phyloP scores from a whole-genome alignment of 352 stramenopile genomes.

The Aphanomyces euteiches region DNA sequence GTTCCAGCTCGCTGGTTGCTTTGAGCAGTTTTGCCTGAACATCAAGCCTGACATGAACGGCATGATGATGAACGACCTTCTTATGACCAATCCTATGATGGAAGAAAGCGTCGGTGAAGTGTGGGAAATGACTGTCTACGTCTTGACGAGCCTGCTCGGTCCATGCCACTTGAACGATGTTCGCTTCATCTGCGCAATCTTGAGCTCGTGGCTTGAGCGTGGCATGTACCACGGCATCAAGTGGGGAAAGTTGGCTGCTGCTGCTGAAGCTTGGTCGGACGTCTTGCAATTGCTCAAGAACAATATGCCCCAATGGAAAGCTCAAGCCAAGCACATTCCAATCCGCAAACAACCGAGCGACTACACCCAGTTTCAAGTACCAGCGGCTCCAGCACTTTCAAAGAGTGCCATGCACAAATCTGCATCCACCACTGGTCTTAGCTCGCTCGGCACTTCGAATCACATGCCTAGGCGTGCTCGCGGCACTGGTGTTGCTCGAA shows the following conservation, averaged over 20 bases:
- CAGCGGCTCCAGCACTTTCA: constrained; percentile 65
- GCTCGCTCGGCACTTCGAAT: constrained; percentile 55
- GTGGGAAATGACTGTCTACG: constrained; percentile 94
- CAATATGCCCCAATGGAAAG: constrained; percentile 71
- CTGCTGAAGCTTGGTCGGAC: constrained; percentile 62
- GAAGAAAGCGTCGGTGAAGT: constrained; percentile 94
- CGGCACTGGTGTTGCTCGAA: constrained; percentile 73
- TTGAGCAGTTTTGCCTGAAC: constrained; percentile 79
- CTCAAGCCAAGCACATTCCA: constrained; percentile 73
- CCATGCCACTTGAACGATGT: constrained; percentile 93
- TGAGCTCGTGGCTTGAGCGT: constrained; percentile 74
- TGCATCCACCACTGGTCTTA: constrained; percentile 81
- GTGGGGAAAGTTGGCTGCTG: constrained; percentile 60
- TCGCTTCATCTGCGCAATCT: constrained; percentile 82
- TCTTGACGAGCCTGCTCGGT: constrained; percentile 93
- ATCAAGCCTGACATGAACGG: constrained; percentile 40
- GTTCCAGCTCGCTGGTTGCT: constrained; percentile 96
- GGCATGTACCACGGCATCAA: constrained; percentile 75
- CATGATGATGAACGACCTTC: constrained; percentile 64
- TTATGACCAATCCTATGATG: constrained; percentile 74
- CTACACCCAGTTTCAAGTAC: constrained; percentile 59
- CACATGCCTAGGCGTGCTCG: constrained; percentile 66
- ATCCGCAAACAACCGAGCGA: constrained; percentile 78
- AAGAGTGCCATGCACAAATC: constrained; percentile 73
- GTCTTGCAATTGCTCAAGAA: constrained; percentile 64